A percentile compares a stretch with the other conserved stretches of the same genome.
These are phyloP conservation scores for Eucalyptus marginata DNA, from an alignment of 345 rosid species.

Conservation along the genomic window DNA sequence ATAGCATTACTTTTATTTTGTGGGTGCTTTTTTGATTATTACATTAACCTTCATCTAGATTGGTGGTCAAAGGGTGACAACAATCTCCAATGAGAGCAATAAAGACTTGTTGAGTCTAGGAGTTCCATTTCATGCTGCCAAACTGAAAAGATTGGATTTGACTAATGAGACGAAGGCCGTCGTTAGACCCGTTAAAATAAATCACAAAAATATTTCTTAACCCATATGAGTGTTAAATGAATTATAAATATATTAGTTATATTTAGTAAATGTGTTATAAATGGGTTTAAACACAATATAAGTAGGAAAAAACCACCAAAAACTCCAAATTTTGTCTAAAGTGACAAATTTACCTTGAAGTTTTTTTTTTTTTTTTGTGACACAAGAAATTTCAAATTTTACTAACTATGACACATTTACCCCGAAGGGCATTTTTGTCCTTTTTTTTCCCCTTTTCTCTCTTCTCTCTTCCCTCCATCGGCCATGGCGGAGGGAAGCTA, in stretches of 20 bases:
- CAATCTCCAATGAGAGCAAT: background rate
- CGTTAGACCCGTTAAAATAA: accelerated
- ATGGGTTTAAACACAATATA: too few species aligned
- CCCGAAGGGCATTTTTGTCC: accelerated
- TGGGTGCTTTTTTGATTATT: background rate
- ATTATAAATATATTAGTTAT: accelerated
- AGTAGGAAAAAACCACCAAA: accelerated
- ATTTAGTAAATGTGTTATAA: too few species aligned
- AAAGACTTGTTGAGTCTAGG: background rate
- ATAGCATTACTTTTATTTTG: background rate
- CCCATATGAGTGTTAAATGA: too few species aligned
- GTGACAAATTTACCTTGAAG: too few species aligned
- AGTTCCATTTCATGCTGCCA: background rate
- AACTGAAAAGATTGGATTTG: background rate
- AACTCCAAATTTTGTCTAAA: accelerated
- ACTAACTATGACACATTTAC: accelerated
- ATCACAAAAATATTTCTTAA: too few species aligned
- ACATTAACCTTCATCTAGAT: background rate
- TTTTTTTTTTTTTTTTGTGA: accelerated
- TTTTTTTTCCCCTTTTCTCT: accelerated
- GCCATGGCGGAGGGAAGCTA: accelerated
- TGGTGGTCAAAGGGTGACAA: background rate
- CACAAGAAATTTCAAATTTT: too few species aligned
- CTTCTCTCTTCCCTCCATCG: accelerated
- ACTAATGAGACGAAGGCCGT: accelerated